Base-by-base conservation (phyloP, 257 asterid species). In the Solanum virginianum region DNA sequence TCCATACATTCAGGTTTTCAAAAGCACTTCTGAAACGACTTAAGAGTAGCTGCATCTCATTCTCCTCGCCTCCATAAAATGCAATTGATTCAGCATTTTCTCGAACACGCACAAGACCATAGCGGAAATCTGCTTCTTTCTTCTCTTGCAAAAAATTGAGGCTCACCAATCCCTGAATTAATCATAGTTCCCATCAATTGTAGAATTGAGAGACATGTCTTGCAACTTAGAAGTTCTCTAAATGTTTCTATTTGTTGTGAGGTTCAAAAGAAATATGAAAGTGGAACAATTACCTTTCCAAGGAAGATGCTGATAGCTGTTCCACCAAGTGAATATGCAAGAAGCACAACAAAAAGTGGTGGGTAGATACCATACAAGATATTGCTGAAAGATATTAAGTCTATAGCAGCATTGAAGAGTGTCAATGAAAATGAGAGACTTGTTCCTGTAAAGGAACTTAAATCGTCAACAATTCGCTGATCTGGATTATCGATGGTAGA, bases 21-120 rank as follows among this genome's bases (percentile, higher is more conserved):
- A 93, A 94, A 74, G 99, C 99, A 6, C 96, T 92, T 85, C 91
- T 90, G 94, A 95, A 95, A 32, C 97, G 91, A 86, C 88, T 92
- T 88, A 95, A 87, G 82, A 95, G 90, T 41, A 94, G 91, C 86
- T 93, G 98, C 90, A 89, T 92, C 93, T 95, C 99, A 85, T 95
- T 95, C 87, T 88, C 91, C 90, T 95, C 99, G 29, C 99, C 98
- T 74, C 96, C 97, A 83, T 95, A 95, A 89, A 95, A 95, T 57
- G 99, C 99, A 88, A 95, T 95, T 85, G 99, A 93, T 87, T 95
- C 99, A 54, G 99, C 99, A 89, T 95, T 95, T 90, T 95, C 99
- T 86, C 99, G 88, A 87, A 95, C 89, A 14, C 99, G 98, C 84
- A 94, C 96, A 70, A 94, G 96, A 70, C 96, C 98, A 81, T 94